These are phyloP conservation scores for Mycosphaerella sp. DNA, from an alignment of 2,329 filamentous ascomycete genomes.

Conservation along the genomic window DNA sequence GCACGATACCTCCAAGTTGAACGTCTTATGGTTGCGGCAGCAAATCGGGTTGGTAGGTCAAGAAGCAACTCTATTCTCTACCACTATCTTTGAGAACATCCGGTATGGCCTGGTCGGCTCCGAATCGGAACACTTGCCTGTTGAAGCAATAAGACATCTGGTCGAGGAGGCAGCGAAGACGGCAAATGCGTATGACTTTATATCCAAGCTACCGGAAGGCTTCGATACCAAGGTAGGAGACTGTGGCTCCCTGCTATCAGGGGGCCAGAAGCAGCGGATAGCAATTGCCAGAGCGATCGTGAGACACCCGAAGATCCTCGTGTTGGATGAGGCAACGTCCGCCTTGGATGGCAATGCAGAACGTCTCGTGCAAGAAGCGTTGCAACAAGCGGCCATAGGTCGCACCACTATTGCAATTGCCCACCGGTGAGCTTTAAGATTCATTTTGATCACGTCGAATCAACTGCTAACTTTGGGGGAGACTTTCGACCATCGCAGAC, in stretches of 20 bases:
- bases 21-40: slow-evolving; percentile 34
- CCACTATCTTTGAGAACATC: slow-evolving; percentile 50
- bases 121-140: background rate
- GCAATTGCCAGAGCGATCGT: slow-evolving; percentile 40
- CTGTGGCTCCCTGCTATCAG: slow-evolving; percentile 27
- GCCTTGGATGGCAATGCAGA: slow-evolving; percentile 39
- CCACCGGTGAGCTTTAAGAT: slow-evolving; percentile 27
- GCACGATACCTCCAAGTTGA: slow-evolving; percentile 25
- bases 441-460: no score
- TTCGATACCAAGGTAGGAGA: slow-evolving; percentile 45
- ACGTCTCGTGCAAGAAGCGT: slow-evolving; percentile 34
- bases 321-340: slow-evolving; percentile 51
- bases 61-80: slow-evolving; percentile 46
- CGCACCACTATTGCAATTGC: slow-evolving; percentile 42
- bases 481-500: slow-evolving; percentile 35
- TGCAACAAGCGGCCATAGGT: slow-evolving; percentile 29
- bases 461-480: no score
- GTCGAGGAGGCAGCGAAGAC: slow-evolving; percentile 47
- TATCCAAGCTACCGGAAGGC: slow-evolving; percentile 46
- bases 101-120: slow-evolving; percentile 37
- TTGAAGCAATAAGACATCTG: slow-evolving; percentile 28
- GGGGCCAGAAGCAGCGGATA: slow-evolving; percentile 39
- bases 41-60: slow-evolving; percentile 41
- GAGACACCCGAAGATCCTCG: slow-evolving; percentile 38
- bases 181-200: slow-evolving; percentile 52